These are phyloP conservation scores for Mrakia hoshinonis DNA, from an alignment of 768 basidiomycete genomes.

Conservation along the genomic window DNA sequence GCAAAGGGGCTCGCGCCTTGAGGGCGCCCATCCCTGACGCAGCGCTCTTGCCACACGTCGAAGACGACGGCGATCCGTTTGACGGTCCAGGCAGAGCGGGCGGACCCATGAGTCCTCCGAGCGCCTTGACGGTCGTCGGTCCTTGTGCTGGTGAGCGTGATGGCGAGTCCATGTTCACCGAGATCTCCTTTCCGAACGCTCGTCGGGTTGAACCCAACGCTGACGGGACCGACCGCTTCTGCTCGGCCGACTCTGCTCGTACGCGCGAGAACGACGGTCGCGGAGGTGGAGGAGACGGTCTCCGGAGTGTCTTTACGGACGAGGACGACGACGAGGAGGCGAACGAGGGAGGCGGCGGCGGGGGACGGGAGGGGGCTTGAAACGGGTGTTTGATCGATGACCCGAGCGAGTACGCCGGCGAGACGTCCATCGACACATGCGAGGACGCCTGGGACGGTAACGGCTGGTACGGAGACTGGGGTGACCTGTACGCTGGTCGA, in stretches of 20 bases:
- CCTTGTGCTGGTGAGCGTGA: not conserved
- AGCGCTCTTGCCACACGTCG: not conserved
- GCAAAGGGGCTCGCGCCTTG: conserved; percentile 8
- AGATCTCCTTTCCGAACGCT: conserved; percentile 10
- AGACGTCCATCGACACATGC: conserved; percentile 2
- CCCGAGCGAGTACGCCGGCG: not conserved
- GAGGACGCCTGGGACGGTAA: not conserved
- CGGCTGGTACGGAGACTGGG: not conserved
- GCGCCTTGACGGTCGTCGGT: not conserved
- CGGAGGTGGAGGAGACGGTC: not conserved
- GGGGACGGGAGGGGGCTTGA: not conserved
- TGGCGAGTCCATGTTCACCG: conserved; percentile 12
- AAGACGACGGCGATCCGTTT: not conserved
- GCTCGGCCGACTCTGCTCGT: conserved; percentile 9
- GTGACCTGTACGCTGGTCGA: conserved; percentile 3
- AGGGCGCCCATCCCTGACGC: not conserved
- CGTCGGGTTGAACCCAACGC: not conserved
- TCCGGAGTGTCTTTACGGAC: not conserved
- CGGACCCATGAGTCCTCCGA: conserved; percentile 13
- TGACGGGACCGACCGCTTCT: conserved; percentile 3
- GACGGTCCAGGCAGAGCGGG: conserved; percentile 8
- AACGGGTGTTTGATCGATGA: not conserved
- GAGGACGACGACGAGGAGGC: conserved; percentile 11
- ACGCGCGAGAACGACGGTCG: conserved; percentile 5
- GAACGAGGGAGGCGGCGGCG: conserved; percentile 4